phyloP scores from a whole-genome alignment of 2,329 filamentous ascomycete species.

The Cladophialophora exuberans region DNA sequence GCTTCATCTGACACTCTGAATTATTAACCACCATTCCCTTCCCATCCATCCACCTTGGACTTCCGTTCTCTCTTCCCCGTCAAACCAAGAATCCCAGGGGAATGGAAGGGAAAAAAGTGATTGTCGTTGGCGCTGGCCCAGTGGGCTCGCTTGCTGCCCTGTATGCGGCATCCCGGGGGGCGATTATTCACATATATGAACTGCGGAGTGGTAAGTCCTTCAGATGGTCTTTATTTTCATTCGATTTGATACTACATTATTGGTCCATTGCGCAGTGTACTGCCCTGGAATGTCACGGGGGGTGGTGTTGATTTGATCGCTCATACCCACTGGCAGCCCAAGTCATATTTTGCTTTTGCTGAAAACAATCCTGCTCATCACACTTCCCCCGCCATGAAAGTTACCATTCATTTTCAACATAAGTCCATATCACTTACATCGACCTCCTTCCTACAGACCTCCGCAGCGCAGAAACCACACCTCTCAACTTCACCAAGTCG shows the following conservation, averaged over 20 bases:
- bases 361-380: no score
- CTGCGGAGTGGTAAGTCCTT: conserved; percentile 72
- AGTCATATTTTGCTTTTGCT: no score
- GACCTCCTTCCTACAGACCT: conserved; percentile 74
- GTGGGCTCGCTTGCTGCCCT: conserved; percentile 90
- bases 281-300: no score
- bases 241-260: no score
- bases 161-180: conserved; percentile 85
- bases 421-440: no score
- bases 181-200: conserved; percentile 93
- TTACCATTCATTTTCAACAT: not conserved
- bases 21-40: not conserved
- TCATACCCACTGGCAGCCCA: no score
- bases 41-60: no score
- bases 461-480: conserved; percentile 76
- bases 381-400: not conserved
- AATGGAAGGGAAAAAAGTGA: conserved; percentile 61
- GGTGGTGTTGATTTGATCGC: no score
- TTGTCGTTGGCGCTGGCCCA: conserved; percentile 89
- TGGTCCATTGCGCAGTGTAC: no score
- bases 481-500: conserved; percentile 96
- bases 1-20: conserved; percentile 2
- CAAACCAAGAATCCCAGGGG: not conserved
- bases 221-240: not conserved
- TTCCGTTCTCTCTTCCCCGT: not conserved